Evolutionary conservation across 768 basidiomycete genomes (phyloP), one percentile per base, ranked within the genome.

Genomic region (Hericium alpestre): DNA sequence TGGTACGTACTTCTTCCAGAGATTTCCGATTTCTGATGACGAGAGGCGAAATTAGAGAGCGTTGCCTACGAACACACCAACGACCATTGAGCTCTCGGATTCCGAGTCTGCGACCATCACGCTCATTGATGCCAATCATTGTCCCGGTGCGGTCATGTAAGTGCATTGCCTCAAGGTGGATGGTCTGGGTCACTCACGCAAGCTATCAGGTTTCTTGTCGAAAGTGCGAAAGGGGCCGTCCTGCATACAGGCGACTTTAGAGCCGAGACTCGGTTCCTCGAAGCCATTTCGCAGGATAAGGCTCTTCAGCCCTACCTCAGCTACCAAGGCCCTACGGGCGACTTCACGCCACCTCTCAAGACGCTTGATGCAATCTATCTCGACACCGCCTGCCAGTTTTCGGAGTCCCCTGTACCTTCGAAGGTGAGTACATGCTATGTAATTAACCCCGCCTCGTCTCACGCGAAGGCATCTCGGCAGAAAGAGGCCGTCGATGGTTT

Each of bases 161-260:
- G 83, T 71, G 49, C 27, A 51, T 16, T 2, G 38, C 25, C 1
- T n/a, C n/a, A 46, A 32, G 23, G 48, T 46, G 38, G 41, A 40
- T 50, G 20, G n/a, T 20, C 16, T 20, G 16, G 20, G 9, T n/a
- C 22, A 1, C 27, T 11, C 38, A 41, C n/a, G 16, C 20, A 11
- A 9, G 7, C 23, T 2, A 13, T 32, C 61, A 95, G 93, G 87
- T 95, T 88, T 65, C 77, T 93, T 16, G 80, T 95, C 47, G 86
- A 91, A 67, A 86, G 87, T 16, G 56, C 74, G 3, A 68, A 76
- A 56, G 82, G 85, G 8, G 76, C 90, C 0, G 74, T 97, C 27
- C 79, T 99, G 10, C 93, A 96, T 65, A 97, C 95, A 0, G 95
- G 95, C 38, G 95, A 99, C 68, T 77, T 98, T 56, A 81, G 95